These are phyloP conservation scores for Jacaranda copaia DNA, from an alignment of 257 asterid genomes.

Conservation along the genomic window DNA sequence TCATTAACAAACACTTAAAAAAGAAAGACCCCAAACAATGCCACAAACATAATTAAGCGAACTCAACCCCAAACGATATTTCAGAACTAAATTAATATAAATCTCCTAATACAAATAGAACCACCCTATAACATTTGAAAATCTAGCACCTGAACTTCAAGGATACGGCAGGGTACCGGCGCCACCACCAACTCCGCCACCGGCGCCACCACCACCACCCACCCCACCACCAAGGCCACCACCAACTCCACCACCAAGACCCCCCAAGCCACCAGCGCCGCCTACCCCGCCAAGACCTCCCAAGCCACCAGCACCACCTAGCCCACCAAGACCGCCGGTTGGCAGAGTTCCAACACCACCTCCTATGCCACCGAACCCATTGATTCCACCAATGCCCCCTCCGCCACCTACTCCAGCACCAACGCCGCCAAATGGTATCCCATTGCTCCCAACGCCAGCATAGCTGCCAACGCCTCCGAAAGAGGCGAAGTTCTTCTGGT, in stretches of 20 bases:
- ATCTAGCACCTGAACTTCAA: background rate
- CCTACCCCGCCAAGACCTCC: background rate
- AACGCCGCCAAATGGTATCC: conserved; percentile 53
- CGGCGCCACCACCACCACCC: conserved; percentile 36
- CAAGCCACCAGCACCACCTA: no score
- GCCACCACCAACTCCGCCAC: conserved; percentile 34
- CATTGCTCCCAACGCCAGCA: conserved; percentile 50
- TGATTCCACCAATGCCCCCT: no score
- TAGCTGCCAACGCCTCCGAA: conserved; percentile 54
- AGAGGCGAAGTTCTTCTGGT: conserved; percentile 47
- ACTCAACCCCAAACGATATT: background rate
- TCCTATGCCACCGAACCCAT: conserved; percentile 44
- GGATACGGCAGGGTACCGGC: conserved; percentile 35
- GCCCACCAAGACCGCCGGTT: no score
- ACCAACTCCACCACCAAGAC: conserved; percentile 33
- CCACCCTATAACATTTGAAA: background rate
- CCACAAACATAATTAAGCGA: background rate
- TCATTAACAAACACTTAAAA: background rate
- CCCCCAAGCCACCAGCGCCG: conserved; percentile 24
- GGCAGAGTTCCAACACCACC: conserved; percentile 27
- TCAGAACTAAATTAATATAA: background rate
- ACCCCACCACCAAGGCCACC: conserved; percentile 27
- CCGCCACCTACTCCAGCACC: conserved; percentile 43
- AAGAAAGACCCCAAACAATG: background rate
- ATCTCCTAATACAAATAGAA: background rate